These are phyloP conservation scores for Aspergillus indologenus DNA, from an alignment of 495 filamentous ascomycete genomes.

Conservation along the genomic window DNA sequence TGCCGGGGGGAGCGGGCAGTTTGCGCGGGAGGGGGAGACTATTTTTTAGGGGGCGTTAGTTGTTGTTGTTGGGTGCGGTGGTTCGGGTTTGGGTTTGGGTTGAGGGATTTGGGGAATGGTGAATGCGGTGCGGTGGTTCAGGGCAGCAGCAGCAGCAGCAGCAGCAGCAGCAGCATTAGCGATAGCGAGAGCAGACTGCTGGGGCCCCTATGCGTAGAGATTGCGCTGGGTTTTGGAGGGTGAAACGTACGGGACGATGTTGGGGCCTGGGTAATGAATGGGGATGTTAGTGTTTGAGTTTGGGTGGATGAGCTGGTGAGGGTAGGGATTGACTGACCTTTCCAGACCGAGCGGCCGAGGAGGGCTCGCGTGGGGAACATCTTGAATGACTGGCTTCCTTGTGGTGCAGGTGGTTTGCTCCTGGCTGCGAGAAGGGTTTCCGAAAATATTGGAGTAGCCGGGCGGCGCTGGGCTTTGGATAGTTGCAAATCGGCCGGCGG, in stretches of 20 bases:
- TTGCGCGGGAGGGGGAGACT: constrained; percentile 45
- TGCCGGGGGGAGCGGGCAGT: constrained; percentile 53
- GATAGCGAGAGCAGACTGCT: too few species aligned
- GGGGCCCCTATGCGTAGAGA: too few species aligned
- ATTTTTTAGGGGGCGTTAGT: background rate
- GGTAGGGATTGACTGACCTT: constrained; percentile 47
- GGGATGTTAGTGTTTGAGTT: too few species aligned
- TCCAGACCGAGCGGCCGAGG: constrained; percentile 68
- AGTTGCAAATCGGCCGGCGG: background rate
- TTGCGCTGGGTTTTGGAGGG: background rate
- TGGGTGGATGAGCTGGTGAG: background rate
- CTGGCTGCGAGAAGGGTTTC: background rate
- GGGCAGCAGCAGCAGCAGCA: too few species aligned
- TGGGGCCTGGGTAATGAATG: constrained; percentile 44
- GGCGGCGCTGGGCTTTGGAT: background rate
- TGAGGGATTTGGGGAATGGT: constrained; percentile 3
- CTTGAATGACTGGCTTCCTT: constrained; percentile 14
- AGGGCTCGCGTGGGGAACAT: constrained; percentile 64
- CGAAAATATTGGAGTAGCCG: too few species aligned
- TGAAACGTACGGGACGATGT: constrained; percentile 52
- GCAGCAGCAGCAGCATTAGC: too few species aligned
- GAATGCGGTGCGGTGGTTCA: too few species aligned
- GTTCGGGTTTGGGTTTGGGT: constrained; percentile 1
- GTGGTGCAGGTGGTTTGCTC: background rate
- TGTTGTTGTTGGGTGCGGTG: background rate